These are phyloP conservation scores for Somion occarium DNA, from an alignment of 1,284 basidiomycete species.

Conservation along the genomic window DNA sequence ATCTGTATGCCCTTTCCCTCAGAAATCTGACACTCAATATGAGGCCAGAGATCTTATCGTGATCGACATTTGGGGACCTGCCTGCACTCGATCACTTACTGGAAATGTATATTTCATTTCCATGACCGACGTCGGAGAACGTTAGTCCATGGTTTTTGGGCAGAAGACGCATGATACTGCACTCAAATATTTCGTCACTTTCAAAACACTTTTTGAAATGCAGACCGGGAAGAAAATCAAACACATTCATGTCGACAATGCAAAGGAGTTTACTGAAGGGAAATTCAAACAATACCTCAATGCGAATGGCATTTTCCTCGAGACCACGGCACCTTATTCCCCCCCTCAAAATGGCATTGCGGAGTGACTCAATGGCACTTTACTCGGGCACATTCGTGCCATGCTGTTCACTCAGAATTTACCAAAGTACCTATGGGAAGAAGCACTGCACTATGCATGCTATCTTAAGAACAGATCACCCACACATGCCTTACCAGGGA, in stretches of 20 bases:
- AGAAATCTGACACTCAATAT: slow-evolving; percentile 18
- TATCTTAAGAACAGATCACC: slow-evolving; percentile 12
- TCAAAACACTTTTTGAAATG: slow-evolving; percentile 18
- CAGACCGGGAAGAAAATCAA: neutral
- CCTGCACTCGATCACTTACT: slow-evolving; percentile 21
- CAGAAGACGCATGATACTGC: slow-evolving; percentile 19
- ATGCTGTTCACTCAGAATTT: slow-evolving; percentile 19
- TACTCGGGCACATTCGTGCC: slow-evolving; percentile 21
- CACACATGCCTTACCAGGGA: slow-evolving; percentile 7
- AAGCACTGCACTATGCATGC: slow-evolving; percentile 16
- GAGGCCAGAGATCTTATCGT: slow-evolving; percentile 30
- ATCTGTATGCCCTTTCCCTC: slow-evolving; percentile 18
- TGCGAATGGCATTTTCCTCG: slow-evolving; percentile 2
- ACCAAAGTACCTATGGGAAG: slow-evolving; percentile 21
- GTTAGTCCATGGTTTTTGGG: slow-evolving; percentile 16
- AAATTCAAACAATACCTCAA: slow-evolving; percentile 1
- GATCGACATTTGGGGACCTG: slow-evolving; percentile 35
- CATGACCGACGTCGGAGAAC: slow-evolving; percentile 23
- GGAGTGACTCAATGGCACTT: slow-evolving; percentile 22
- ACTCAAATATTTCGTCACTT: slow-evolving; percentile 18
- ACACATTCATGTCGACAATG: slow-evolving; percentile 10
- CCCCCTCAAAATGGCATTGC: slow-evolving; percentile 25
- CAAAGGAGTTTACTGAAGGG: slow-evolving; percentile 3
- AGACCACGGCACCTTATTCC: slow-evolving; percentile 10
- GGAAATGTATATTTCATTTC: slow-evolving; percentile 23